Evolutionary conservation across 148 eudicot species (phyloP).

Genomic region (Euryodendron excelsum): DNA sequence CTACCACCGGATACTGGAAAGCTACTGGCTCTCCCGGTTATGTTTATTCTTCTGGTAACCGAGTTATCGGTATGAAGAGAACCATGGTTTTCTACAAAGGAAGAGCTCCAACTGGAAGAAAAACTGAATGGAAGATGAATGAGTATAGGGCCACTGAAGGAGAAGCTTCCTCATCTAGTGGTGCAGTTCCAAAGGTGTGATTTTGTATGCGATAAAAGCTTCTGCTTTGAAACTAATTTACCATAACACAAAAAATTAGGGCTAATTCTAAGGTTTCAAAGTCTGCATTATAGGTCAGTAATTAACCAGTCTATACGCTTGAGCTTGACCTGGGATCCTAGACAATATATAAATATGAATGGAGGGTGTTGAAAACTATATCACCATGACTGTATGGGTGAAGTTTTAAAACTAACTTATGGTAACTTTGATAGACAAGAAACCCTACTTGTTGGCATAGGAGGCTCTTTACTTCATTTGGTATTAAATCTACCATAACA

Average conservation of each 20-base stretch:
- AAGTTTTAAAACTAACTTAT: too few species aligned
- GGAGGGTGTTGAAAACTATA: too few species aligned
- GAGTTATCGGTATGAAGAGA: constrained; percentile 50
- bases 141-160: constrained; percentile 43
- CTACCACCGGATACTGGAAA: constrained; percentile 67
- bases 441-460: too few species aligned
- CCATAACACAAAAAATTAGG: too few species aligned
- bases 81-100: constrained; percentile 84
- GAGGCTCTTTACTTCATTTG: too few species aligned
- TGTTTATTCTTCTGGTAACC: constrained; percentile 43
- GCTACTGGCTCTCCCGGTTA: constrained; percentile 59
- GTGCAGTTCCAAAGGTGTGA: constrained; percentile 9
- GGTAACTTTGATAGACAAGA: too few species aligned
- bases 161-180: constrained; percentile 5
- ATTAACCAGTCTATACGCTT: too few species aligned
- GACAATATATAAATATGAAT: too few species aligned
- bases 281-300: too few species aligned
- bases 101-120: constrained; percentile 46
- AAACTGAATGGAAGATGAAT: constrained; percentile 75
- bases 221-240: background rate
- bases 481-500: too few species aligned
- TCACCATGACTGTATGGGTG: too few species aligned
- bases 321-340: too few species aligned
- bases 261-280: background rate
- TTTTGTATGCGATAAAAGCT: background rate